Base-by-base conservation (phyloP, 441 rosid species). In the Francoa sonchifolia region DNA sequence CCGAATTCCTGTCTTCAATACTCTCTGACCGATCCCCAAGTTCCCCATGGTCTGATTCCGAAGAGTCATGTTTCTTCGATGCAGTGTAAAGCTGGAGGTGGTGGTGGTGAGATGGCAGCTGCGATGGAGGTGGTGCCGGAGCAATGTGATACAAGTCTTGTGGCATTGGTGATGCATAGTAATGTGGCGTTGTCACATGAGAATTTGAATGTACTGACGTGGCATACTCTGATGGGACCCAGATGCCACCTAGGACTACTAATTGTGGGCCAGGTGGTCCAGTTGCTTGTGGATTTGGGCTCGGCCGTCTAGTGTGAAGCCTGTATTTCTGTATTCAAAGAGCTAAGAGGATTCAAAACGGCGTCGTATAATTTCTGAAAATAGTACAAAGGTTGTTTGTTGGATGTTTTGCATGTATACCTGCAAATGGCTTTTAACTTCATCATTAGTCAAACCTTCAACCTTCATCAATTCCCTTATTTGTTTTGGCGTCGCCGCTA, bases 361-460 rank as follows among this genome's bases (percentile, higher is more conserved):
- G 40, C 18, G 21, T 12, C 21, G 4, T 0, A 20, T 19, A 12
- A 3, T 11, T 19, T 21, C 25, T 6, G 25, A 21, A 21, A 21
- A 21, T 21, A 21, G 4, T 33, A 48, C 33, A 13, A 53, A 85
- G n/a, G n/a, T n/a, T n/a, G n/a, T n/a, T n/a, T n/a, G n/a, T n/a
- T n/a, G n/a, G n/a, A n/a, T n/a, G n/a, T n/a, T n/a, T n/a, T n/a
- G n/a, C n/a, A n/a, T n/a, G n/a, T n/a, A n/a, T n/a, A n/a, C 98
- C 98, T 89, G 96, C 58, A 89, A 73, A 77, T 89, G 98, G 69
- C 98, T 89, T 61, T 89, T 89, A 7, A 89, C 94, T 85, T 89
- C 96, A 56, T 85, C 96, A 19, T 85, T 89, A 6, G 94, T 77
- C 6, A 89, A 71, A 25, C 98, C 94, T 59, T 89, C 98, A 19